Percentiles rank a stretch among this genome's conserved stretches.
Conservation (phyloP, 78 protist genomes). For the Ministeria vibrans region DNA sequence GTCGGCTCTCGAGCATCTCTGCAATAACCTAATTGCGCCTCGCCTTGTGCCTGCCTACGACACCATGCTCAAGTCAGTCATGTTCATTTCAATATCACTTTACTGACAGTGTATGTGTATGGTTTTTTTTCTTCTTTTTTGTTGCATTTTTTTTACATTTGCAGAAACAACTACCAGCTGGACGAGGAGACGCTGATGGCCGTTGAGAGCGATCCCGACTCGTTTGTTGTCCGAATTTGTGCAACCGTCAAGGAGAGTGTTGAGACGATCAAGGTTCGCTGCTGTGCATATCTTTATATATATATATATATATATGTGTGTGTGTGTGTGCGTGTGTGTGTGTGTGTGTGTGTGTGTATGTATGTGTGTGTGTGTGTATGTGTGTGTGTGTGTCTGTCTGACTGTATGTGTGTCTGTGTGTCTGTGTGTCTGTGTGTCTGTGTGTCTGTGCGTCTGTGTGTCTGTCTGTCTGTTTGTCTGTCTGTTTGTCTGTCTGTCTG, state of each 20-base stretch:
- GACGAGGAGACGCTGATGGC: background rate
- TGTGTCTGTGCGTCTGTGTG: background rate
- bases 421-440: background rate
- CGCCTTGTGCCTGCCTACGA: too few species aligned
- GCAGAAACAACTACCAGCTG: background rate
- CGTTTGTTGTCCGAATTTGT: background rate
- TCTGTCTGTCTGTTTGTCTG: background rate
- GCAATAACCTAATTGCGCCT: too few species aligned
- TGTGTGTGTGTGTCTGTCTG: background rate
- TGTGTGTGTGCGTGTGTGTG: constrained; percentile 7
- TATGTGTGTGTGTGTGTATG: constrained; percentile 5
- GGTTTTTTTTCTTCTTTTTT: background rate
- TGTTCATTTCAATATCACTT: too few species aligned
- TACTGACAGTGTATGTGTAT: too few species aligned
- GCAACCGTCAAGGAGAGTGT: background rate
- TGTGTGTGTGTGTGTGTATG: background rate
- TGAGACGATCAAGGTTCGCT: background rate
- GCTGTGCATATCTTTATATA: background rate
- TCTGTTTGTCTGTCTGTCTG: background rate
- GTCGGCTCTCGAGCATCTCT: too few species aligned
- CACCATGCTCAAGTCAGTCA: too few species aligned
- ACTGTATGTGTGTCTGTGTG: background rate
- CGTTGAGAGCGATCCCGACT: background rate
- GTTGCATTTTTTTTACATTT: background rate
- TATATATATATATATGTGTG: background rate